Conservation (phyloP, 495 filamentous ascomycete genomes). For the Penicillium bovifimosum region DNA sequence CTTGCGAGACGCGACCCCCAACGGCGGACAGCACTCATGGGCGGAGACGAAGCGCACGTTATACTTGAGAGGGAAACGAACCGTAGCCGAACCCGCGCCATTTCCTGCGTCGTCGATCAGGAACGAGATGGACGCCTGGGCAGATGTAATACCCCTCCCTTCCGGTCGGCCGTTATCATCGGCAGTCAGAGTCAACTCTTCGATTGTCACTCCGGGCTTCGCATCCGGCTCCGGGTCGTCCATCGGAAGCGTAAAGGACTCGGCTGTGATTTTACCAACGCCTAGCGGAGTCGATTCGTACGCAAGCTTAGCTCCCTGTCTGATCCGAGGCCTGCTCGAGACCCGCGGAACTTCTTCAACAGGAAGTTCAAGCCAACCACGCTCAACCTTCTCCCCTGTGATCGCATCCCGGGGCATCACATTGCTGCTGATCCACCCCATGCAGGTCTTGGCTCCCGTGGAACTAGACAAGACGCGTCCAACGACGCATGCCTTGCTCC, state of each 20-base stretch:
- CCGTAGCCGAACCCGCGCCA: slow-evolving; percentile 30
- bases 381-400: slow-evolving; percentile 31
- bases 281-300: slow-evolving; percentile 36
- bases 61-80: slow-evolving; percentile 48
- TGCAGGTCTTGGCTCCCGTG: slow-evolving; percentile 62
- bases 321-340: slow-evolving; percentile 33
- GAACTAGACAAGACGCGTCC: slow-evolving; percentile 67
- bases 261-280: slow-evolving; percentile 43
- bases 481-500: slow-evolving; percentile 75
- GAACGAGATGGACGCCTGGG: slow-evolving; percentile 50
- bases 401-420: slow-evolving; percentile 38
- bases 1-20: slow-evolving; percentile 24
- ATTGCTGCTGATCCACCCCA: slow-evolving; percentile 69
- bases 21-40: slow-evolving; percentile 57
- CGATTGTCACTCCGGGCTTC: slow-evolving; percentile 14
- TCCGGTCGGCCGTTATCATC: slow-evolving; percentile 9
- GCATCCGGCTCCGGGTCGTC: slow-evolving; percentile 15
- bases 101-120: slow-evolving; percentile 10
- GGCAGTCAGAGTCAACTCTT: slow-evolving; percentile 19
- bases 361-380: slow-evolving; percentile 63
- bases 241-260: slow-evolving; percentile 34
- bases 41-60: slow-evolving; percentile 63
- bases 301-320: slow-evolving; percentile 31
- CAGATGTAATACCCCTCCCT: slow-evolving; percentile 33
- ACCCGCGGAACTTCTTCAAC: slow-evolving; percentile 28